Conservation (phyloP, 352 stramenopile species). For the Pythium angustatum region DNA sequence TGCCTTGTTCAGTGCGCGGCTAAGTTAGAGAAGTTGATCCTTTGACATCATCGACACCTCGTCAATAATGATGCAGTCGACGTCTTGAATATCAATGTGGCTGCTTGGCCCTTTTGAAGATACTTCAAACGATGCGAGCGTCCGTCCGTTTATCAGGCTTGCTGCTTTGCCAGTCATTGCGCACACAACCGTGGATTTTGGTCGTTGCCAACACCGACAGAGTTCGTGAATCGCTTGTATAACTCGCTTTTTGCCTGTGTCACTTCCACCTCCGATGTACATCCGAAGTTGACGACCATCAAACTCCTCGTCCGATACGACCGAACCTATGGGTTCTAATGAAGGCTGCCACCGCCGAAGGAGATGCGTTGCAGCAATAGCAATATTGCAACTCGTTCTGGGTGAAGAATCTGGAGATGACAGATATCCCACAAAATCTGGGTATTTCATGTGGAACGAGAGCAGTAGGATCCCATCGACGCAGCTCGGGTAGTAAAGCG, state of each 20-base stretch:
- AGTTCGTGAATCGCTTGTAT: conserved; percentile 16
- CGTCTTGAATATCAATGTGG: conserved; percentile 9
- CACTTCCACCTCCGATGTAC: conserved; percentile 7
- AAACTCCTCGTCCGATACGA: neutral
- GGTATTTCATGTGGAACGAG: neutral
- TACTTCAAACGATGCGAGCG: conserved; percentile 13
- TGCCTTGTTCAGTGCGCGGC: neutral
- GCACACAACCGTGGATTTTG: neutral
- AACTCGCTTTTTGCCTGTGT: conserved; percentile 13
- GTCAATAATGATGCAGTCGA: conserved; percentile 27
- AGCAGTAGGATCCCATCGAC: neutral
- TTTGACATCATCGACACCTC: conserved; percentile 32
- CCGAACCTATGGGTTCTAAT: neutral
- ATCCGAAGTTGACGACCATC: neutral
- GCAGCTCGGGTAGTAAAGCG: neutral
- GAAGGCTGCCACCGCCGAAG: neutral
- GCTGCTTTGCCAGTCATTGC: conserved; percentile 26
- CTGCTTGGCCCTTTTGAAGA: neutral
- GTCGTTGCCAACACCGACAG: neutral
- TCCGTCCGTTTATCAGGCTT: conserved; percentile 18
- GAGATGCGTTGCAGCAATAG: neutral
- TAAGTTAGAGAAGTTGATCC: conserved; percentile 8
- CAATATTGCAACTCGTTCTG: neutral
- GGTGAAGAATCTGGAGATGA: neutral
- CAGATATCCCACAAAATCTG: neutral